These are phyloP conservation scores for Cenchrus purpureus DNA, from an alignment of 176 grass and related monocot genomes.

Conservation along the genomic window DNA sequence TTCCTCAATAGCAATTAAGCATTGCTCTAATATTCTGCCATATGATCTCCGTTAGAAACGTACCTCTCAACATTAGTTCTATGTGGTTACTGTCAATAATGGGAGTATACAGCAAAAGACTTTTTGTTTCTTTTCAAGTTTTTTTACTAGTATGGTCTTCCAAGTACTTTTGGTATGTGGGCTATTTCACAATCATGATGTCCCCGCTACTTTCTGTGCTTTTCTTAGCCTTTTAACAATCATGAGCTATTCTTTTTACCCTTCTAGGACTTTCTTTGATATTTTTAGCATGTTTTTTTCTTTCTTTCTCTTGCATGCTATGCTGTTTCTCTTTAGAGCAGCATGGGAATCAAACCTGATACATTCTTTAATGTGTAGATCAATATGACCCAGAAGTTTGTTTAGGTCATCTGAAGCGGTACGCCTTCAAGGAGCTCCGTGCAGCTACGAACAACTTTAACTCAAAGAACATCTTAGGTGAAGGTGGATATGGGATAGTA, in stretches of 20 bases:
- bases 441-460: conserved; percentile 86
- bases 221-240: neutral
- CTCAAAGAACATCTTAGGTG: conserved; percentile 91
- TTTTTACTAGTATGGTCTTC: neutral
- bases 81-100: neutral
- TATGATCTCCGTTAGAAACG: neutral
- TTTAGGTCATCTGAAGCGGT: conserved; percentile 87
- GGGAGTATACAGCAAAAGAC: neutral
- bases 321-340: conserved; percentile 25
- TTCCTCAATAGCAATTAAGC: neutral
- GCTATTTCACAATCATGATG: conserved; percentile 17
- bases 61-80: neutral
- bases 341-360: conserved; percentile 28
- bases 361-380: conserved; percentile 55
- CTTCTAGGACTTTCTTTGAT: neutral
- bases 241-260: conserved; percentile 16
- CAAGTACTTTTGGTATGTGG: neutral
- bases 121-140: neutral
- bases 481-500: conserved; percentile 98
- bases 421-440: conserved; percentile 90
- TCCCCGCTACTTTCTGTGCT: conserved; percentile 12
- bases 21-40: conserved; percentile 4
- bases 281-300: neutral
- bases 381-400: conserved; percentile 89
- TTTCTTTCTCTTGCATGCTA: neutral